Conservation (phyloP, 2,329 filamentous ascomycete genomes). For the Davidsoniella neocaledoniae region DNA sequence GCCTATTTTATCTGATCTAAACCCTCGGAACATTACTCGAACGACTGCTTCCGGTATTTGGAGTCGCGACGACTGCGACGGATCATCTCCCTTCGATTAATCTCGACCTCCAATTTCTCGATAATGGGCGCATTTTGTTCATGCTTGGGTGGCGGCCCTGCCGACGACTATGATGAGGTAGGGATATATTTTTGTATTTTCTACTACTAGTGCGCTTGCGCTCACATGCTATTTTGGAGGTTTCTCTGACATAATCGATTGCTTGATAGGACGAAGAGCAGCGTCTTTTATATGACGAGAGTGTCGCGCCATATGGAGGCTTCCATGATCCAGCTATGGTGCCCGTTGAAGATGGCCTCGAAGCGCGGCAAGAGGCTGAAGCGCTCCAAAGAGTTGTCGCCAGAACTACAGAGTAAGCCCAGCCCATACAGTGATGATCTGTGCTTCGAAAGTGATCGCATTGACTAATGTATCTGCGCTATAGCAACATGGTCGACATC, state of each 20-base stretch:
- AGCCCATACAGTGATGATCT: not conserved
- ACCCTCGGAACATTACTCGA: no score
- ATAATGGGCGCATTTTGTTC: slow-evolving; percentile 11
- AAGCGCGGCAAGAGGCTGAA: slow-evolving; percentile 47
- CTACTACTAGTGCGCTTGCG: not conserved
- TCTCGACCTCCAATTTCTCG: no score
- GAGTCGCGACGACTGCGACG: no score
- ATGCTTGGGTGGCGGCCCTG: slow-evolving; percentile 6
- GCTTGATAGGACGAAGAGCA: slow-evolving; percentile 36
- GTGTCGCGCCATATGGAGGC: slow-evolving; percentile 43
- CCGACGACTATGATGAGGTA: slow-evolving; percentile 8
- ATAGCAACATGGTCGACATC: slow-evolving; percentile 49
- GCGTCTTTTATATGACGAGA: slow-evolving; percentile 41
- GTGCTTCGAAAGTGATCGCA: slow-evolving; percentile 1
- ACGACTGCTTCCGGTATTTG: no score
- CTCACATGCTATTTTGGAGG: no score
- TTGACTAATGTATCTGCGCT: slow-evolving; percentile 11
- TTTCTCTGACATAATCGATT: not conserved
- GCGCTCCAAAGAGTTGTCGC: slow-evolving; percentile 47
- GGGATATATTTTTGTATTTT: not conserved
- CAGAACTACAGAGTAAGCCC: slow-evolving; percentile 43
- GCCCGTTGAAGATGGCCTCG: slow-evolving; percentile 40
- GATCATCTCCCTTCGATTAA: no score
- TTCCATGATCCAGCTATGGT: slow-evolving; percentile 40
- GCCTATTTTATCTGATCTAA: no score